Evolutionary conservation across 352 stramenopile genomes (phyloP).

Genomic region (Globisporangium recalcitrans): DNA sequence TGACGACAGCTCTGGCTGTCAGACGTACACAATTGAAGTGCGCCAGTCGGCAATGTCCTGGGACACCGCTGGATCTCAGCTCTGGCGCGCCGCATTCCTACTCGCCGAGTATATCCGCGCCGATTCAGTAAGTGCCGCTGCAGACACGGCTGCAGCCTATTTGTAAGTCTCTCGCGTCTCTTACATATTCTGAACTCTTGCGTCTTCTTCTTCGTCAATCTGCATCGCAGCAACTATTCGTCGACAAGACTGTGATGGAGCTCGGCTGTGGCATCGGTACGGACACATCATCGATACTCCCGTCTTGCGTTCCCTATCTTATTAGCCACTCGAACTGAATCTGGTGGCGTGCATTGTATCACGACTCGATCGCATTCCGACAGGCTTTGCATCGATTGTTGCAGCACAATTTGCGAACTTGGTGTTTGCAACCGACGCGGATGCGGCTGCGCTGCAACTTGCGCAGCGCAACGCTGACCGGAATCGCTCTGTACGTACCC

Average conservation of each 20-base stretch:
- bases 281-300: background rate
- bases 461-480: conserved; percentile 29
- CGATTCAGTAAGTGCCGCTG: conserved; percentile 12
- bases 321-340: background rate
- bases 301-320: too few species aligned
- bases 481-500: conserved; percentile 23
- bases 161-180: background rate
- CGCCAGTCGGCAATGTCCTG: conserved; percentile 19
- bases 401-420: conserved; percentile 26
- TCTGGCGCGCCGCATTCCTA: conserved; percentile 55
- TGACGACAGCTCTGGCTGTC: background rate
- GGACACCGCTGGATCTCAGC: conserved; percentile 33
- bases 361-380: background rate
- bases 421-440: conserved; percentile 46
- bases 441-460: conserved; percentile 31
- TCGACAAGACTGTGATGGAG: conserved; percentile 35
- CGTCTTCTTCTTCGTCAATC: background rate
- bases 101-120: conserved; percentile 46
- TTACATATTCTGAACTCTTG: background rate
- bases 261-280: conserved; percentile 52
- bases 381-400: conserved; percentile 44
- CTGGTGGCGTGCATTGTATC: background rate
- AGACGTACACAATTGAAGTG: conserved; percentile 21
- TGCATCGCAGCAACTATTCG: conserved; percentile 23
- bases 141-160: background rate